Percentiles rank a stretch among this genome's conserved stretches.
Conservation (phyloP, 2,329 filamentous ascomycete species). For the Apiospora marii region DNA sequence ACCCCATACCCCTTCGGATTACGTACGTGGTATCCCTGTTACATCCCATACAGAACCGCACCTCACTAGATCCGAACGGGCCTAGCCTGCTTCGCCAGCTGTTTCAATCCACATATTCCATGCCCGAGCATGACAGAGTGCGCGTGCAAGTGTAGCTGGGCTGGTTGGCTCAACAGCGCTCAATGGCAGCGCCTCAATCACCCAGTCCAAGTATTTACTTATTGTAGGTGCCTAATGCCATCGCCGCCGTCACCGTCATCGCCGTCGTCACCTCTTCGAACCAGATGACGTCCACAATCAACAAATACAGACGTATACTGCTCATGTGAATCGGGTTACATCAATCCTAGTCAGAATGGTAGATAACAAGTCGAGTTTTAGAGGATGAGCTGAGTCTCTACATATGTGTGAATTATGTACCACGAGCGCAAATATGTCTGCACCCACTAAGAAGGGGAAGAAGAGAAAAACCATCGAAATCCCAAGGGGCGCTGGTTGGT, state of each 20-base stretch:
- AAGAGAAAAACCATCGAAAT: not conserved
- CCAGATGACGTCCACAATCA: not conserved
- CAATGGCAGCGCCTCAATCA: not conserved
- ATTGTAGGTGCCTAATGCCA: slow-evolving; percentile 1
- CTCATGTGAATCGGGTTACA: not conserved
- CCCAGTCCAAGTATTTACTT: not conserved
- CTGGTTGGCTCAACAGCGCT: not conserved
- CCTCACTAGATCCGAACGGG: not conserved
- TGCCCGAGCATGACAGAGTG: slow-evolving; percentile 8
- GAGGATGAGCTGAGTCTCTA: not conserved
- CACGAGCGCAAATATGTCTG: not conserved
- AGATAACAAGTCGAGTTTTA: not conserved
- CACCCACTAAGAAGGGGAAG: too few species aligned
- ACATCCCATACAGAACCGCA: slow-evolving; percentile 3
- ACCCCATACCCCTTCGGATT: slow-evolving; percentile 11
- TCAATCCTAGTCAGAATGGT: not conserved
- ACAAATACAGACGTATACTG: not conserved
- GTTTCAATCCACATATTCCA: slow-evolving; percentile 15
- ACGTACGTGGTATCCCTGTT: slow-evolving; percentile 10
- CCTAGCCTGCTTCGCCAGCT: slow-evolving; percentile 12
- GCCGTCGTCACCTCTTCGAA: not conserved
- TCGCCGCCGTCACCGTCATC: not conserved
- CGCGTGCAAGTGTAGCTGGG: not conserved
- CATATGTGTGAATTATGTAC: not conserved
- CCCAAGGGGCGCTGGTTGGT: not conserved